Evolutionary conservation across 306 rosid species (phyloP), one percentile per base, ranked within the genome.

Genomic region (Acacia acuminata): DNA sequence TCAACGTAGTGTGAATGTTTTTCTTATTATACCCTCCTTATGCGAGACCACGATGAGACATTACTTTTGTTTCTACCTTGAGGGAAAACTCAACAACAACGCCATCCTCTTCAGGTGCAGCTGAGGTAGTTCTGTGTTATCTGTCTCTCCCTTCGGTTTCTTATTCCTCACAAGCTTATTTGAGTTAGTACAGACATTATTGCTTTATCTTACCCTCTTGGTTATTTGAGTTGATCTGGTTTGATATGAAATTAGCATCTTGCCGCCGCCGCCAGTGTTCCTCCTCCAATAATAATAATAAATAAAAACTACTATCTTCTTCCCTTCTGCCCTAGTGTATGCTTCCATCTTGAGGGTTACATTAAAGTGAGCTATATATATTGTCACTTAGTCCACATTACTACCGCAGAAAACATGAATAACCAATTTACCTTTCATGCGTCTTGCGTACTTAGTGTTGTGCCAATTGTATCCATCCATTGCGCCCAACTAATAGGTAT

Each of bases 381-480:
- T 30, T 30, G 42, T 15, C 42, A 34, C 72, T 36, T 10, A 20
- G 51, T 10, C 30, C 45, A 44, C 30, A 20, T 10, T 69, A 2
- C 45, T 40, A 69, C 20, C 8, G 8, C 2, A 27, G 22, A 32
- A 65, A 69, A 64, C 34, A 64, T 12, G 65, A 45, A 30, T 77
- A 30, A 65, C 3, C 81, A 43, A 45, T 24, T 9, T 44, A 30
- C 25, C 45, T 56, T 6, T 19, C 17, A 17, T 16, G 8, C 69
- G 32, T 65, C 73, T 22, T 82, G 66, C n/a, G 10, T 58, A 36
- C 30, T 53, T 88, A 90, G 94, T 88, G 85, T 83, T 90, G 85
- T 84, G 88, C 85, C 19, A 90, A 69, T 71, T 88, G 92, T 88
- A 88, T 91, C 13, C 89, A 87, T 76, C 92, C 88, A 20, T 90